Percentiles rank a stretch among this genome's conserved stretches.
phyloP scores from a whole-genome alignment of 2,329 filamentous ascomycete species.

The Aspergillus ochraceoroseus region DNA sequence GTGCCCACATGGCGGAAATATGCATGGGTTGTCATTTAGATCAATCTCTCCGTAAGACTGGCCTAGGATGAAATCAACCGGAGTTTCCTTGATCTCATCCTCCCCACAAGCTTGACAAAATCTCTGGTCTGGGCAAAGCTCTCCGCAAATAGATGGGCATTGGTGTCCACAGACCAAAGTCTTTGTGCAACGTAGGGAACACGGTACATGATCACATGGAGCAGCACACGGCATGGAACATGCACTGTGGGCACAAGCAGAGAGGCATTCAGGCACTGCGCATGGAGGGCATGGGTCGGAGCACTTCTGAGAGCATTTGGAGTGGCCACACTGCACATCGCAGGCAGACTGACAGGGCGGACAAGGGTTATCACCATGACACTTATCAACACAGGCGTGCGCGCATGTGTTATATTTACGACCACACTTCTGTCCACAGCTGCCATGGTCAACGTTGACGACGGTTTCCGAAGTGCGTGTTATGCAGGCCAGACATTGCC shows the following conservation, averaged over 20 bases:
- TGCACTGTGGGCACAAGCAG: constrained; percentile 50
- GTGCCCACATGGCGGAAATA: constrained; percentile 61
- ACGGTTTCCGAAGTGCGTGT: constrained; percentile 30
- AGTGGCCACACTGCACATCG: constrained; percentile 55
- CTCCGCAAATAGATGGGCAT: constrained; percentile 63
- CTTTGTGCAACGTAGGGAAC: constrained; percentile 55
- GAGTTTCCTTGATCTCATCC: constrained; percentile 41
- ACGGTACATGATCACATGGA: constrained; percentile 64
- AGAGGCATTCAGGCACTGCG: constrained; percentile 51
- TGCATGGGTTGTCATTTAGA: constrained; percentile 55
- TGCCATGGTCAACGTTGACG: constrained; percentile 43
- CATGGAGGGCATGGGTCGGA: constrained; percentile 59
- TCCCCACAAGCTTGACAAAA: constrained; percentile 56
- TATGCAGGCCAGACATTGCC: constrained; percentile 48
- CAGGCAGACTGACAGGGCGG: constrained; percentile 42
- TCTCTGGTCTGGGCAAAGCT: constrained; percentile 50
- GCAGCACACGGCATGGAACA: constrained; percentile 59
- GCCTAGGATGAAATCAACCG: constrained; percentile 56
- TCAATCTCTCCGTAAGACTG: constrained; percentile 55
- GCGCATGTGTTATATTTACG: constrained; percentile 52
- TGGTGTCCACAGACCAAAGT: constrained; percentile 56
- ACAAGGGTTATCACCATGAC: constrained; percentile 46
- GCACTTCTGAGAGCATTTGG: constrained; percentile 53
- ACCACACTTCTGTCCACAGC: constrained; percentile 44
- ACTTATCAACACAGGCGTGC: constrained; percentile 51